Evolutionary conservation across 441 rosid genomes (phyloP), one percentile per base, ranked within the genome.

Genomic region (Adansonia grandidieri): DNA sequence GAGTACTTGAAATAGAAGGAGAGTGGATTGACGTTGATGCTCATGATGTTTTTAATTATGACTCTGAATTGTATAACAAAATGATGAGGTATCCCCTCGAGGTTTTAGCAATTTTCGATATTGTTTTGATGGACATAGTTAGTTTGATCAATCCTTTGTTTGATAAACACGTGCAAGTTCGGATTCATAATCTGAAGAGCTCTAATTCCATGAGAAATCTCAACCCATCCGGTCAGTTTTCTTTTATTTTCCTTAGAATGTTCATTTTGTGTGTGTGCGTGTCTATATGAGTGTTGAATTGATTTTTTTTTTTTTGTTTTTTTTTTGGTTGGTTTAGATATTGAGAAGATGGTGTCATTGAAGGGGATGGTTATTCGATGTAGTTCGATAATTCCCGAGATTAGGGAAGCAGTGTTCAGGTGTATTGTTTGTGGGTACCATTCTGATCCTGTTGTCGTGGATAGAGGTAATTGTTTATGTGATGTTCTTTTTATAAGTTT

Each of bases 11-110:
- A 73, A 77, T 90, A 62, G 97, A 93, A 88, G 93, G 95, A 74
- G 98, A 96, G 81, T 93, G 93, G 92, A 89, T 96, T 62, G 97
- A 92, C 81, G 95, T 94, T 56, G 96, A 96, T 84, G 98, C 98
- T 0, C 87, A 78, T 70, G 97, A 92, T 85, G 93, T 94, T 82
- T 91, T 86, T 80, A 91, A 83, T 82, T 94, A 96, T 82, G 94
- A 94, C 80, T 84, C 88, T 69, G 97, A 96, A 80, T 82, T 96
- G 89, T 94, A 94, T 37, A 82, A 78, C 58, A 96, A 96, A 84
- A 94, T 96, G 98, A 93, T 96, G 62, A 79, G 98, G 54, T 94
- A 91, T 57, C 98, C 98, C 0, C 95, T 96, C 44, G 97, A 96
- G 87, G 98, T 94, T 78, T 84, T 93, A 78, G 98, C 98, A 0